A percentile compares a stretch with the other conserved stretches of the same genome.
Conservation (phyloP, 2,329 filamentous ascomycete species). For the Dothideomycetidae sp. region DNA sequence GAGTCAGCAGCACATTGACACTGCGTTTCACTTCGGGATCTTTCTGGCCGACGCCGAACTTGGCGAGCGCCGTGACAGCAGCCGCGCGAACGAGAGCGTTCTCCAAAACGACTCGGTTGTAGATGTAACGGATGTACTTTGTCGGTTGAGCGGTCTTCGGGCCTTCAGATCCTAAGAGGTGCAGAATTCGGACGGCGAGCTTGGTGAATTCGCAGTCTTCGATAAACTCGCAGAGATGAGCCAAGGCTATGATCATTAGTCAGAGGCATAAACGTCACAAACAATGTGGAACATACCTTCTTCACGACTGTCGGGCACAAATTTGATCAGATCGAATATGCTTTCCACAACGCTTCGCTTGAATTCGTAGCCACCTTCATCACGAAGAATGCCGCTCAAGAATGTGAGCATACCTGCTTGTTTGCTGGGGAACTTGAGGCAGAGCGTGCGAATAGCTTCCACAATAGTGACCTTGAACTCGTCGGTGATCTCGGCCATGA, state of each 20-base stretch:
- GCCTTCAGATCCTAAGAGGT: slow-evolving; percentile 85
- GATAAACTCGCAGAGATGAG: slow-evolving; percentile 96
- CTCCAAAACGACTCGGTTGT: slow-evolving; percentile 93
- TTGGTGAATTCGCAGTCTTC: slow-evolving; percentile 99
- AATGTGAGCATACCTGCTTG: slow-evolving; percentile 96
- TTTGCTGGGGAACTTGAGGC: slow-evolving; percentile 95
- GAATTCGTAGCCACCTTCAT: slow-evolving; percentile 96
- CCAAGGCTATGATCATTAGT: slow-evolving; percentile 62
- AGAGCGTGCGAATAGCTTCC: slow-evolving; percentile 90
- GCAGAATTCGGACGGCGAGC: slow-evolving; percentile 84
- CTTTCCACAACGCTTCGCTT: slow-evolving; percentile 96
- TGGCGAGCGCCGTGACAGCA: slow-evolving; percentile 86
- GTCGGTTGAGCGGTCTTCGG: slow-evolving; percentile 91
- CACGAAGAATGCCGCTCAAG: slow-evolving; percentile 87
- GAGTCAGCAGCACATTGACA: slow-evolving; percentile 77
- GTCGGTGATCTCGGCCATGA: slow-evolving; percentile 98
- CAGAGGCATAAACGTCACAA: too few species aligned
- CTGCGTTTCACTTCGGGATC: slow-evolving; percentile 94
- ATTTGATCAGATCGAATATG: slow-evolving; percentile 99
- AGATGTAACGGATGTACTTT: slow-evolving; percentile 98
- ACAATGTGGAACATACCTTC: slow-evolving; percentile 35
- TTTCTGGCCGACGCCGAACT: slow-evolving; percentile 94
- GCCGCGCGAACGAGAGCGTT: slow-evolving; percentile 92
- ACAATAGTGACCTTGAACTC: slow-evolving; percentile 99
- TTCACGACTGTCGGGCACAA: slow-evolving; percentile 75